phyloP scores from a whole-genome alignment of 148 eudicot species.

The Heliamphora exappendiculata region DNA sequence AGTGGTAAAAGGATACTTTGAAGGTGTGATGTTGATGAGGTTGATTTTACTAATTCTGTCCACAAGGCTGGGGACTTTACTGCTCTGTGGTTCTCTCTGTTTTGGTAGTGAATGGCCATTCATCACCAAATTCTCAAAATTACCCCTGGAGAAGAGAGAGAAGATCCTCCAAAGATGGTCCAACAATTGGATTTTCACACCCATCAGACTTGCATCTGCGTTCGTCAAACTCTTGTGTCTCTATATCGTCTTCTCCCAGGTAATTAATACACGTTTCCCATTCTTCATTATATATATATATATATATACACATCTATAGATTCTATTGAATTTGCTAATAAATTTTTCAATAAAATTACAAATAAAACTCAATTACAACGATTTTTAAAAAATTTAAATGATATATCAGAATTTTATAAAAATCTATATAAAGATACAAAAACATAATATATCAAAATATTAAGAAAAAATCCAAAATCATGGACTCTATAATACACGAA shows the following conservation, averaged over 20 bases:
- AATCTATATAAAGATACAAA: too few species aligned
- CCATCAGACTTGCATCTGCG: conserved; percentile 47
- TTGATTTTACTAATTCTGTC: conserved; percentile 35
- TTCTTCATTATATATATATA: too few species aligned
- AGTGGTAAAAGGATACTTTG: conserved; percentile 31
- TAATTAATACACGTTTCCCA: conserved; percentile 15
- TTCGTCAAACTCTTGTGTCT: conserved; percentile 51
- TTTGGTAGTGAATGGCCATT: conserved; percentile 49
- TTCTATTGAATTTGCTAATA: too few species aligned
- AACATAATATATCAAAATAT: too few species aligned
- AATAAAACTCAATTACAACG: too few species aligned
- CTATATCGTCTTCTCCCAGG: conserved; percentile 47
- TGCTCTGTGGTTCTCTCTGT: conserved; percentile 48
- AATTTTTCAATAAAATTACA: too few species aligned
- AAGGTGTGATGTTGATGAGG: conserved; percentile 36
- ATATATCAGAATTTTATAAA: too few species aligned
- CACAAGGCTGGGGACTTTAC: conserved; percentile 52
- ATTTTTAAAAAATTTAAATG: too few species aligned
- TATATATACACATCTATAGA: too few species aligned
- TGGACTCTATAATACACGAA: too few species aligned
- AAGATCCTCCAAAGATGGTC: conserved; percentile 47
- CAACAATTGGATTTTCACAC: conserved; percentile 27
- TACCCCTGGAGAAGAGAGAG: conserved; percentile 45
- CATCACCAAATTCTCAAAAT: conserved; percentile 36
- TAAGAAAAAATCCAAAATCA: too few species aligned